These are phyloP conservation scores for Pichiaceae sp. DNA, from an alignment of 1,139 yeast genomes.

Conservation along the genomic window DNA sequence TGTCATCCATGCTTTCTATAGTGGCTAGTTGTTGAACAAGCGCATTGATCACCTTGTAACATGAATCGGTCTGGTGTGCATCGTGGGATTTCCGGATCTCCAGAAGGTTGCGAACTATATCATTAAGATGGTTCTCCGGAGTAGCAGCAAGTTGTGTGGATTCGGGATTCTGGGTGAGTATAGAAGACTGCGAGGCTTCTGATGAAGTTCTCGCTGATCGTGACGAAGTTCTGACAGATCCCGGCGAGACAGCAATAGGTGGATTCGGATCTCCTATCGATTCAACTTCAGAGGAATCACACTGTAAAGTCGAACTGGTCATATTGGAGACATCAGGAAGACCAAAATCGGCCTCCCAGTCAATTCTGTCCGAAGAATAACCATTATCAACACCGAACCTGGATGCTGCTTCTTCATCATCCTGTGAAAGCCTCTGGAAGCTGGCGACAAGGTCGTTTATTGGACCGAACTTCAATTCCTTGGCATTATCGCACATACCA, in stretches of 20 bases:
- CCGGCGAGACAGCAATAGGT: background rate
- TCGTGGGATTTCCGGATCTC: slow-evolving; percentile 5
- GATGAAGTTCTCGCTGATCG: background rate
- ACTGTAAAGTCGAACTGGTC: background rate
- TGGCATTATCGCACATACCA: slow-evolving; percentile 32
- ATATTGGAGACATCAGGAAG: background rate
- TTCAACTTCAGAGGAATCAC: background rate
- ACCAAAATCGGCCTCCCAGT: background rate
- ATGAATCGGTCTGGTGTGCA: slow-evolving; percentile 3
- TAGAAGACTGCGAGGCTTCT: background rate
- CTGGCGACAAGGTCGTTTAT: slow-evolving; percentile 38
- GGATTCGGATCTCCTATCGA: background rate
- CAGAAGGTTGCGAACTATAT: slow-evolving; percentile 3
- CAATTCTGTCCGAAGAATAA: background rate
- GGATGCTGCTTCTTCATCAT: background rate
- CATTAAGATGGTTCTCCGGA: background rate
- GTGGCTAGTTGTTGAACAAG: slow-evolving; percentile 8
- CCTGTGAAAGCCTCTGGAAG: slow-evolving; percentile 20
- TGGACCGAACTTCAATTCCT: slow-evolving; percentile 30
- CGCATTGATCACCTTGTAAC: slow-evolving; percentile 3
- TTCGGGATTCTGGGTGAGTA: background rate
- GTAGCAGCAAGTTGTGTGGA: background rate
- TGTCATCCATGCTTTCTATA: slow-evolving; percentile 6
- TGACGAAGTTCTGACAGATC: no score
- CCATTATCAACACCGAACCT: background rate